Percentiles rank a stretch among this genome's conserved stretches.
phyloP scores from a whole-genome alignment of 2,329 filamentous ascomycete genomes.

The Amauroascus niger region DNA sequence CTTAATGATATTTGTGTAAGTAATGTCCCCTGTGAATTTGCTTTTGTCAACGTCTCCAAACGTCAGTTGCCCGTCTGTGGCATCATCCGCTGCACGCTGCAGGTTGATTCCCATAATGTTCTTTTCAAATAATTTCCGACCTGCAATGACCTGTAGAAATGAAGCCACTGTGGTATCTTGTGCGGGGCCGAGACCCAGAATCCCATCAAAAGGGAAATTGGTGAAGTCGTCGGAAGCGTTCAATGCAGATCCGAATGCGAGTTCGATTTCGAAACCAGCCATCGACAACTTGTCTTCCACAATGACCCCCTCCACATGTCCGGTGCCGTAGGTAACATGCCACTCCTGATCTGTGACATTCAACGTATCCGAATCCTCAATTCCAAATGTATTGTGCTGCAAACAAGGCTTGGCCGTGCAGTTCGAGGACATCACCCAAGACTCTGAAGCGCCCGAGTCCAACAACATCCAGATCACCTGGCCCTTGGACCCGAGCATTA shows the following conservation, averaged over 20 bases:
- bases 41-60: conserved; percentile 61
- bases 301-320: conserved; percentile 57
- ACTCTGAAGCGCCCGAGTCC: conserved; percentile 53
- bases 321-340: conserved; percentile 65
- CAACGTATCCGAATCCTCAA: conserved; percentile 55
- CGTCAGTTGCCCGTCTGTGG: conserved; percentile 64
- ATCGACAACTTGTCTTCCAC: conserved; percentile 58
- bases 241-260: conserved; percentile 61
- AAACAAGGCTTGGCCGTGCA: conserved; percentile 59
- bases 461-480: conserved; percentile 46
- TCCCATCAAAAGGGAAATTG: conserved; percentile 77
- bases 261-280: conserved; percentile 50
- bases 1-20: conserved; percentile 51
- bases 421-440: conserved; percentile 69
- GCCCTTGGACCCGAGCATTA: conserved; percentile 42
- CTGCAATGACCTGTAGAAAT: conserved; percentile 54
- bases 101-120: conserved; percentile 66
- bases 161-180: conserved; percentile 46
- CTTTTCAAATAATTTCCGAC: conserved; percentile 47
- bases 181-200: conserved; percentile 64
- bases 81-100: conserved; percentile 55
- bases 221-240: conserved; percentile 64
- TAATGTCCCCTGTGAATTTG: conserved; percentile 59
- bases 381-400: conserved; percentile 60
- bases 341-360: conserved; percentile 48